Evolutionary conservation across 345 rosid genomes (phyloP).

Genomic region (Cardamine occulta): DNA sequence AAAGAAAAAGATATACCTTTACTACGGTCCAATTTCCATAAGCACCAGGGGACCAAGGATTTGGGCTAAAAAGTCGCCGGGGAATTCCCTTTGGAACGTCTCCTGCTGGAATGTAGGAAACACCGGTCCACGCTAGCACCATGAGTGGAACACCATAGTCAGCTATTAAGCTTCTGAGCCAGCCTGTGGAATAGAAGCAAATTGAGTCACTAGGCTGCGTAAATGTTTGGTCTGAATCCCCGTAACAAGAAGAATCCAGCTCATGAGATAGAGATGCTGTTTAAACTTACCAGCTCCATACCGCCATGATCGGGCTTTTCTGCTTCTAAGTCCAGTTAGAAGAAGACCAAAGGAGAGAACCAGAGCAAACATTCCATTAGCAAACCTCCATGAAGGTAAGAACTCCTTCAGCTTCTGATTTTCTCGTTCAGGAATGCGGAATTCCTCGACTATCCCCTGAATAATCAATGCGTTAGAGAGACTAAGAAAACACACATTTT

Average conservation of each 20-base stretch:
- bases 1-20: constrained; percentile 47
- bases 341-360: constrained; percentile 90
- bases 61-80: constrained; percentile 90
- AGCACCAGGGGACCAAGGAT: constrained; percentile 98
- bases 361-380: constrained; percentile 94
- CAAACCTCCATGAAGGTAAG: constrained; percentile 83
- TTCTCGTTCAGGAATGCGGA: constrained; percentile 71
- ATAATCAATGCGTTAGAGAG: constrained; percentile 18
- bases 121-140: constrained; percentile 91
- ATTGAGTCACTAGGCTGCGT: constrained; percentile 18
- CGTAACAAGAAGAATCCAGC: background rate
- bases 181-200: constrained; percentile 53
- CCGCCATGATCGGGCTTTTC: constrained; percentile 89
- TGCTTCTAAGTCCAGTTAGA: constrained; percentile 68
- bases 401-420: constrained; percentile 56
- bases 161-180: constrained; percentile 86
- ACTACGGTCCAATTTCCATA: constrained; percentile 87
- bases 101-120: constrained; percentile 77
- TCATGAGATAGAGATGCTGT: constrained; percentile 24
- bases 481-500: constrained; percentile 3
- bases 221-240: constrained; percentile 3
- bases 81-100: constrained; percentile 90
- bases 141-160: constrained; percentile 96
- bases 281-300: constrained; percentile 68
- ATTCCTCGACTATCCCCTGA: constrained; percentile 91